Percentiles rank a stretch among this genome's conserved stretches.
phyloP scores from a whole-genome alignment of 2,329 filamentous ascomycete species.

The Cordyceps militaris region DNA sequence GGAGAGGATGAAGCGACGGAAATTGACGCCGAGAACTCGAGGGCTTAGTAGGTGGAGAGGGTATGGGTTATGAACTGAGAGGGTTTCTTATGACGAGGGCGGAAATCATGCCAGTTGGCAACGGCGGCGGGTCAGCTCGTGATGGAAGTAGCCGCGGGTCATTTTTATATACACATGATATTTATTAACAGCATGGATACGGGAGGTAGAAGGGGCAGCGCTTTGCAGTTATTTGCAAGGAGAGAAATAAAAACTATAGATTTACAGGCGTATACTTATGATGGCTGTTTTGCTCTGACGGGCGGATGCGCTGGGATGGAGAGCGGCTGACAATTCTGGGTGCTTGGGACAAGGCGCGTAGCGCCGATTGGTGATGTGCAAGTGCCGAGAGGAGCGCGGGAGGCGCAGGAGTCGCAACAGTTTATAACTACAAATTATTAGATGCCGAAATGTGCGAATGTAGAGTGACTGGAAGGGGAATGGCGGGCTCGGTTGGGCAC shows the following conservation, averaged over 20 bases:
- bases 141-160: neutral
- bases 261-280: no score
- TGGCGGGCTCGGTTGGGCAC: no score
- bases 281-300: no score
- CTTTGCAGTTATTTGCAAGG: neutral
- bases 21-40: constrained; percentile 41
- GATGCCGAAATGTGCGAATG: neutral
- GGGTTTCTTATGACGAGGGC: neutral
- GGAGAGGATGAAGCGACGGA: constrained; percentile 41
- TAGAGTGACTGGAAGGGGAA: no score
- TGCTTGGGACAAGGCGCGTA: no score
- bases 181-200: constrained; percentile 10
- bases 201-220: neutral
- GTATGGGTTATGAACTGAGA: neutral
- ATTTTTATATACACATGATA: neutral
- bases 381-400: no score
- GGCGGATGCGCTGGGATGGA: no score
- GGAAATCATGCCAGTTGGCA: neutral
- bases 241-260: neutral
- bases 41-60: constrained; percentile 9
- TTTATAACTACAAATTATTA: neutral
- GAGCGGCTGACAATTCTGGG: no score
- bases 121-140: neutral
- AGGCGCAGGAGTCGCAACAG: no score
- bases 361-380: no score